Base-by-base conservation (phyloP, 352 stramenopile species). In the Globisporangium perplexum region DNA sequence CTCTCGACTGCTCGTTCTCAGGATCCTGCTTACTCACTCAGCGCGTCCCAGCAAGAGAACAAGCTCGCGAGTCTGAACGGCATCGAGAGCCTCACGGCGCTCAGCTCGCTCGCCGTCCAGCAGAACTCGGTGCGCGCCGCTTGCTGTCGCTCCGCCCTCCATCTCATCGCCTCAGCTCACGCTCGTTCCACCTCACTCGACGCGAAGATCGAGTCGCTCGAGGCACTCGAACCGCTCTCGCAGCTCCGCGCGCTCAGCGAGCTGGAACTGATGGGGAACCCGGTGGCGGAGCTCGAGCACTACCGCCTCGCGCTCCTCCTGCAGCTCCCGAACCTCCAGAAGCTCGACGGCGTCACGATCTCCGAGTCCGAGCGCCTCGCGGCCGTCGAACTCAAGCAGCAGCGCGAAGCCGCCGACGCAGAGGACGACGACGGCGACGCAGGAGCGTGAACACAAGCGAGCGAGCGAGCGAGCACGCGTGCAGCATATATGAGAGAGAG, bases 1-100 rank as follows among this genome's bases (percentile, higher is more conserved):
- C 30, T 35, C 30, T 35, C 7, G 5, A 30, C 41, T 23, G 15
- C 45, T 53, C 17, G 28, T 3, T 52, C 0, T 45, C 42, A 10
- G 47, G 24, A 28, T n/a, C 23, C 20, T 12, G 22, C 8, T 14
- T 6, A 28, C 20, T 48, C 12, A 7, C 18, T 20, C 44, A 10
- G n/a, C n/a, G n/a, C n/a, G n/a, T n/a, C n/a, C 8, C 39, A 91
- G 82, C 74, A 78, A 47, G 77, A 88, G 26, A 93, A 88, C 66
- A 86, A 88, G 44, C 52, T 93, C 33, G 58, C 69, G 12, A 76
- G 50, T 2, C 48, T 90, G 8, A 67, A 60, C 8, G 82, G 77
- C 0, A 68, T 93, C 33, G 79, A 89, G 38, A 63, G 55, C 6
- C 53, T 90, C 5, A 18, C 63, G 7, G 62, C 59, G 22, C 57